Evolutionary conservation across 768 basidiomycete genomes (phyloP).

Genomic region (Tricholoma matsutake): DNA sequence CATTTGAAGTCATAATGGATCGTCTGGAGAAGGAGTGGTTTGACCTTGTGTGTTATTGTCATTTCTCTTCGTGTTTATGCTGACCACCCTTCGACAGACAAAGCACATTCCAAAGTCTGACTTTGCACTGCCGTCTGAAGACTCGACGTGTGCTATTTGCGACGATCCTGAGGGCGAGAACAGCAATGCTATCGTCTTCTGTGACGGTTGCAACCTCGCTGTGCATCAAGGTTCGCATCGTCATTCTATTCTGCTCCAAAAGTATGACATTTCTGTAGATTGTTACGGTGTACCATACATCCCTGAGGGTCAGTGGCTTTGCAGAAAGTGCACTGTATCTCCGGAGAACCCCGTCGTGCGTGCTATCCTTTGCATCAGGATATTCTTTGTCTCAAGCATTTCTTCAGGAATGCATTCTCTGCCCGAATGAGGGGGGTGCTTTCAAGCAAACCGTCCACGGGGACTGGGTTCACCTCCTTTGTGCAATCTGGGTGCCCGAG

Average conservation of each 20-base stretch:
- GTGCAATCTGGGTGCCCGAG: conserved; percentile 97
- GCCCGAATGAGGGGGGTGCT: conserved; percentile 95
- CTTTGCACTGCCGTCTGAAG: conserved; percentile 86
- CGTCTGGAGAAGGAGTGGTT: conserved; percentile 99
- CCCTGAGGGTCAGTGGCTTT: conserved; percentile 99
- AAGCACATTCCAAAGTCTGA: conserved; percentile 92
- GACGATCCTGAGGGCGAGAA: conserved; percentile 99
- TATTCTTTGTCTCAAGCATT: background rate
- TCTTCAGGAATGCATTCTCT: conserved; percentile 83
- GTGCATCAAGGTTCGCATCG: conserved; percentile 88
- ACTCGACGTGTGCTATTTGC: conserved; percentile 94
- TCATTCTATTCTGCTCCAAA: background rate
- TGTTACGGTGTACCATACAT: conserved; percentile 99
- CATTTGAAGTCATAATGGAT: conserved; percentile 97
- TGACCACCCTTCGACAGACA: conserved; percentile 48
- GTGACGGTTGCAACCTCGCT: conserved; percentile 97
- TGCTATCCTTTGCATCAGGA: conserved; percentile 5
- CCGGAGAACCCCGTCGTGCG: conserved; percentile 94
- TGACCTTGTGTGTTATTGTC: conserved; percentile 63
- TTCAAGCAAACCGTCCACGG: conserved; percentile 95
- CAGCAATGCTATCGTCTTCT: conserved; percentile 98
- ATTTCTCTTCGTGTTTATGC: conserved; percentile 2
- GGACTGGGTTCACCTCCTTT: conserved; percentile 94
- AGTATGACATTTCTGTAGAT: conserved; percentile 45
- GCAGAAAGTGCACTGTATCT: conserved; percentile 96